Evolutionary conservation across 73 alveolate species (phyloP).

Genomic region (Paramecium bursaria): DNA sequence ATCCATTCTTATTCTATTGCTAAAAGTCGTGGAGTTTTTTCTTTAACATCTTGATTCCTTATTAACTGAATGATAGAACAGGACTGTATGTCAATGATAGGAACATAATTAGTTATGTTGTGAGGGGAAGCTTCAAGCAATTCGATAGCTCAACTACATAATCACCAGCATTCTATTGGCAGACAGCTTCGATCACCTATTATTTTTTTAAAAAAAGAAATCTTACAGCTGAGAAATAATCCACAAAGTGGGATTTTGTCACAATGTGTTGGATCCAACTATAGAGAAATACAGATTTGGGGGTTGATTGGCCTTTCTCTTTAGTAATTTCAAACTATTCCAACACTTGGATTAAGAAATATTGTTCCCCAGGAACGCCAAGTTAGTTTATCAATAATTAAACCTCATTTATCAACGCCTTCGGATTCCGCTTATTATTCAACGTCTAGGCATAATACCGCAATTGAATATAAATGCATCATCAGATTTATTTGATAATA

Average conservation of each 20-base stretch:
- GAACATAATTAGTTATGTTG: conserved; percentile 10
- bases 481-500: too few relatives aligned
- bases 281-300: background rate
- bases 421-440: background rate
- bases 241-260: conserved; percentile 42
- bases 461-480: too few relatives aligned
- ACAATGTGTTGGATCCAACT: conserved; percentile 19
- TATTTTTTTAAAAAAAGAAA: too few relatives aligned
- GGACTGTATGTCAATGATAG: conserved; percentile 1
- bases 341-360: conserved; percentile 19
- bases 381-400: conserved; percentile 13
- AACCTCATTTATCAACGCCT: conserved; percentile 19
- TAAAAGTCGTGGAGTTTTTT: conserved; percentile 26
- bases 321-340: conserved; percentile 14
- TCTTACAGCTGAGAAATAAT: conserved; percentile 34
- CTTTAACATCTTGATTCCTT: conserved; percentile 47
- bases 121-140: background rate
- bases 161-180: conserved; percentile 3
- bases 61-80: background rate
- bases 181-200: conserved; percentile 26
- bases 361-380: conserved; percentile 56
- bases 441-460: conserved; percentile 1
- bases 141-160: conserved; percentile 16
- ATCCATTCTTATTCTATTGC: conserved; percentile 9
- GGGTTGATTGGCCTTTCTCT: conserved; percentile 3